Conservation (phyloP, 116 monocot genomes). For the Trichopus zeylanicus region DNA sequence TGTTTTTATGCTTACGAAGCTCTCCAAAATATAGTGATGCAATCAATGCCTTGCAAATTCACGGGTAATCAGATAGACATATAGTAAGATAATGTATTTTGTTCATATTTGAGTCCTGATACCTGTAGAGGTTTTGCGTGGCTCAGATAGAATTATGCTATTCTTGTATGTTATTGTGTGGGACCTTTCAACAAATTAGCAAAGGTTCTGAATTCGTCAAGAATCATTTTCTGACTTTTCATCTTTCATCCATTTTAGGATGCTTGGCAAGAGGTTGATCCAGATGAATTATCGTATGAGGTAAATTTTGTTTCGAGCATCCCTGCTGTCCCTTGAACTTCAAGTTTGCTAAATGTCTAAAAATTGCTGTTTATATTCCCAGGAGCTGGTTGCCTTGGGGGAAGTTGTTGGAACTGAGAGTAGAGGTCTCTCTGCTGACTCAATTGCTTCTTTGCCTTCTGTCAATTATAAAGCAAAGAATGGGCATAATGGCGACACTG, state of each 20-base stretch:
- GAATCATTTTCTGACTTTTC: too few relatives aligned
- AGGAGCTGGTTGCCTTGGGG: conserved; percentile 94
- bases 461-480: conserved; percentile 55
- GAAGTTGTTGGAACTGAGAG: conserved; percentile 91
- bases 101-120: too few relatives aligned
- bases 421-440: conserved; percentile 81
- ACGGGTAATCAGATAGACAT: too few relatives aligned
- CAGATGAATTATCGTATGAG: conserved; percentile 86
- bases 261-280: conserved; percentile 85
- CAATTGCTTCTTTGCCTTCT: conserved; percentile 80
- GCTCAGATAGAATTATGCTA: too few relatives aligned
- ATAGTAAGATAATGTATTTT: too few relatives aligned
- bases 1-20: background rate
- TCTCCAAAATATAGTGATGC: too few relatives aligned
- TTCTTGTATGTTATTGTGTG: background rate
- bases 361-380: conserved; percentile 5
- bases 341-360: background rate
- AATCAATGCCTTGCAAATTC: too few relatives aligned
- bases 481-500: conserved; percentile 42
- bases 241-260: conserved; percentile 49
- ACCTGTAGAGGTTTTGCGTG: too few relatives aligned
- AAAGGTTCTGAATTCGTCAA: too few relatives aligned
- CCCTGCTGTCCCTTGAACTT: background rate
- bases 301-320: conserved; percentile 7
- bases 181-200: background rate